Percentiles rank a stretch among this genome's conserved stretches.
phyloP scores from a whole-genome alignment of 495 filamentous ascomycete species.

The Usnea hakonensis region DNA sequence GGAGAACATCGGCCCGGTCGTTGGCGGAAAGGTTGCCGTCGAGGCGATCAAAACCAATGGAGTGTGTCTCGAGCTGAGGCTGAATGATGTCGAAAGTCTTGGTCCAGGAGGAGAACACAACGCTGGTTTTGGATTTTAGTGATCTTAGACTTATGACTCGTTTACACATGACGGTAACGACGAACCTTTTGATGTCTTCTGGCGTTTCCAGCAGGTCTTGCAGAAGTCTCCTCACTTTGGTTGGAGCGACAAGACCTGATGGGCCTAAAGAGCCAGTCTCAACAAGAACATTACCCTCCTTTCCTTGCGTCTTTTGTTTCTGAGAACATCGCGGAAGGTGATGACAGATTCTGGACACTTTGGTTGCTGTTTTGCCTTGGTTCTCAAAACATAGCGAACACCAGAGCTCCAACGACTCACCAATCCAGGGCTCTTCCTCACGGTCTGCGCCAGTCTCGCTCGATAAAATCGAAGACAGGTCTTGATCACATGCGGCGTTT shows the following conservation, averaged over 20 bases:
- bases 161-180: background rate
- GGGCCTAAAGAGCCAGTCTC: background rate
- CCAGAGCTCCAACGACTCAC: constrained; percentile 9
- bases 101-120: constrained; percentile 40
- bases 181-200: constrained; percentile 4
- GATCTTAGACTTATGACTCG: background rate
- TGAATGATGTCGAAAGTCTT: constrained; percentile 17
- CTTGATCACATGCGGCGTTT: background rate
- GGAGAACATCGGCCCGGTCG: constrained; percentile 60
- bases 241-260: background rate
- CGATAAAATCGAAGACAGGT: constrained; percentile 3
- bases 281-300: no score
- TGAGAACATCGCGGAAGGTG: constrained; percentile 3
- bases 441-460: constrained; percentile 8
- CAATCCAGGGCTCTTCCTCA: constrained; percentile 11
- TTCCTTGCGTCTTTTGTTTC: no score
- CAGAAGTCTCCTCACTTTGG: constrained; percentile 3
- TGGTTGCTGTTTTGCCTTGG: background rate
- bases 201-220: background rate
- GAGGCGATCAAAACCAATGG: constrained; percentile 45
- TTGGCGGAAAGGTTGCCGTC: constrained; percentile 73
- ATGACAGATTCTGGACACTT: constrained; percentile 7
- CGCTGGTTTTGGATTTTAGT: constrained; percentile 22
- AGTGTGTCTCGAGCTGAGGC: background rate
- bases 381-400: constrained; percentile 6